These are phyloP conservation scores for Fusarium staphyleae DNA, from an alignment of 2,329 filamentous ascomycete species.

Conservation along the genomic window DNA sequence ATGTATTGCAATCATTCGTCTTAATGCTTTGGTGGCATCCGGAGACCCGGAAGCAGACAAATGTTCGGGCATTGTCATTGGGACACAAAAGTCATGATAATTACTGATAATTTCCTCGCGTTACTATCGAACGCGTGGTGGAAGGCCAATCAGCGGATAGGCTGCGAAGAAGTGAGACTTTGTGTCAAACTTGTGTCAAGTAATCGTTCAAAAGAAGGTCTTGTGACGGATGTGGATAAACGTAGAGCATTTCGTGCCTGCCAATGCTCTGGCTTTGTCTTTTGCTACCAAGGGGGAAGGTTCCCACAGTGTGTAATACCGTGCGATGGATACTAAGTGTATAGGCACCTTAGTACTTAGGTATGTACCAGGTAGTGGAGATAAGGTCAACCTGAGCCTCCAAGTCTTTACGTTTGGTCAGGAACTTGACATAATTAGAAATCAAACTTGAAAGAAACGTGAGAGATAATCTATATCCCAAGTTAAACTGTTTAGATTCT, in stretches of 20 bases:
- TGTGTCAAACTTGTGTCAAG: slow-evolving; percentile 5
- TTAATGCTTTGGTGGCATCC: background rate
- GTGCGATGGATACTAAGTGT: slow-evolving; percentile 11
- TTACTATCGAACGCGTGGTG: background rate
- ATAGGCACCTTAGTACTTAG: too few relatives aligned
- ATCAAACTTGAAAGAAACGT: too few relatives aligned
- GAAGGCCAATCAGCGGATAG: slow-evolving; percentile 3
- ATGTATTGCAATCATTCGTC: slow-evolving; percentile 1
- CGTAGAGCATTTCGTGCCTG: slow-evolving; percentile 23
- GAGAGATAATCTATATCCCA: slow-evolving; percentile 4
- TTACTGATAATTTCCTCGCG: background rate
- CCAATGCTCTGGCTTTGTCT: slow-evolving; percentile 28
- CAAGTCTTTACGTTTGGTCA: background rate
- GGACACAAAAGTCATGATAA: background rate
- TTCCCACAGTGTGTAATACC: slow-evolving; percentile 31
- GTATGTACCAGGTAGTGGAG: slow-evolving; percentile 30
- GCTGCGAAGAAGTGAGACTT: slow-evolving; percentile 1
- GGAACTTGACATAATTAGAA: too few relatives aligned
- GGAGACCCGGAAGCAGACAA: slow-evolving; percentile 3
- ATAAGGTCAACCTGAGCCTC: slow-evolving; percentile 14
- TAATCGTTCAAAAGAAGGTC: slow-evolving; percentile 13
- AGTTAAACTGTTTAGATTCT: slow-evolving; percentile 13
- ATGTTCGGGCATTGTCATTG: background rate
- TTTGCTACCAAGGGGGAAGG: slow-evolving; percentile 27
- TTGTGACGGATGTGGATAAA: slow-evolving; percentile 36